Percentiles rank a stretch among this genome's conserved stretches.
Evolutionary conservation across 768 basidiomycete genomes (phyloP).

Genomic region (Leccinum imitatum): DNA sequence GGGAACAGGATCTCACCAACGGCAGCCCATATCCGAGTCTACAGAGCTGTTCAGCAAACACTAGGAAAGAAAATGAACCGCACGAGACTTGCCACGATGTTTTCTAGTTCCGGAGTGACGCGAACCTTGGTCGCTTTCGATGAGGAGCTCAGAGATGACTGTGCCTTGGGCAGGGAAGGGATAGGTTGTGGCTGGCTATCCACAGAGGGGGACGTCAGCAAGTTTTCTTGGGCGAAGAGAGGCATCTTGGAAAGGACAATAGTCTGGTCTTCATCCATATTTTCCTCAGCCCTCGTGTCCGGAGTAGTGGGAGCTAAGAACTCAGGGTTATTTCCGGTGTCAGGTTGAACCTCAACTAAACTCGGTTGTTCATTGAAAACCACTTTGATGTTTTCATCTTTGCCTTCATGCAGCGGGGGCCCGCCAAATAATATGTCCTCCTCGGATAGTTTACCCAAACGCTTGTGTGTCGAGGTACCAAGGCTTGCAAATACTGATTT

Average conservation of each 20-base stretch:
- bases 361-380: slow-evolving; percentile 15
- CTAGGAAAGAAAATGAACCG: not conserved
- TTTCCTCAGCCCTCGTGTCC: slow-evolving; percentile 12
- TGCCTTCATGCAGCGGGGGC: not conserved
- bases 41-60: not conserved
- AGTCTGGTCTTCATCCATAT: slow-evolving; percentile 31
- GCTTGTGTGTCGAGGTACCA: slow-evolving; percentile 11
- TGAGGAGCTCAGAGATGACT: slow-evolving; percentile 13
- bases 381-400: slow-evolving; percentile 4
- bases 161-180: slow-evolving; percentile 3
- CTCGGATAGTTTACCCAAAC: slow-evolving; percentile 1
- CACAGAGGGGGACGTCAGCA: not conserved
- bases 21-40: slow-evolving; percentile 72
- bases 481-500: slow-evolving; percentile 31
- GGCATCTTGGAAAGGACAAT: slow-evolving; percentile 29
- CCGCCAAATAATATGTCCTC: slow-evolving; percentile 13
- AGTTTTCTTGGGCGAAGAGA: not conserved
- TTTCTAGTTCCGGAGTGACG: slow-evolving; percentile 63
- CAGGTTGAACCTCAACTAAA: slow-evolving; percentile 12
- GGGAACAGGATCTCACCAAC: slow-evolving; percentile 65
- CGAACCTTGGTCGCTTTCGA: slow-evolving; percentile 40
- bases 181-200: slow-evolving; percentile 7
- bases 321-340: slow-evolving; percentile 4
- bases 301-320: not conserved
- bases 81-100: slow-evolving; percentile 51